phyloP scores from a whole-genome alignment of 345 rosid genomes.

The Carallia pectinifolia region DNA sequence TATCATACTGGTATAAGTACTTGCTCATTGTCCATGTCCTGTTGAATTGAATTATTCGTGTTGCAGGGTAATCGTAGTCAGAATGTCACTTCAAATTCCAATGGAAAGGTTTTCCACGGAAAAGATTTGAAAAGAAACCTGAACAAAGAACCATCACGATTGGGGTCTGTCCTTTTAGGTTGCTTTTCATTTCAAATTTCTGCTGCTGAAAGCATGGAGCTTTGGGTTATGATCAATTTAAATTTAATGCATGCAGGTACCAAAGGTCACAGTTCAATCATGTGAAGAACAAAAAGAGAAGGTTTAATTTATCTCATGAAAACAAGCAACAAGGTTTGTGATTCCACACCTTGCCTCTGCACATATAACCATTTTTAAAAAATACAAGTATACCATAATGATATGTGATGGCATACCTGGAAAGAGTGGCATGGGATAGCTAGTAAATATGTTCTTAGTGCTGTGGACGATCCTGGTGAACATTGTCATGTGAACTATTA shows the following conservation, averaged over 20 bases:
- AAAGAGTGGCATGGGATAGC: too few relatives aligned
- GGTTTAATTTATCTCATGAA: conserved; percentile 39
- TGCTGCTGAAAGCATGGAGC: background rate
- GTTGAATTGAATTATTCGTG: background rate
- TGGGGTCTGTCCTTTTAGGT: conserved; percentile 38
- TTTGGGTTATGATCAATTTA: conserved; percentile 16
- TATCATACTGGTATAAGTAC: background rate
- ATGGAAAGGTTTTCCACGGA: conserved; percentile 35
- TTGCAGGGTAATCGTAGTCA: conserved; percentile 39
- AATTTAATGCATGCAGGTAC: conserved; percentile 39
- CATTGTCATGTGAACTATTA: too few relatives aligned
- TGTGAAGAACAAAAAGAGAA: conserved; percentile 45
- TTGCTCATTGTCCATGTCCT: background rate
- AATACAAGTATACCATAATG: background rate
- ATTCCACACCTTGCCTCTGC: background rate
- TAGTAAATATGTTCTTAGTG: too few relatives aligned
- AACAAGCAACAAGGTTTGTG: conserved; percentile 51
- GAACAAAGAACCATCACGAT: conserved; percentile 31
- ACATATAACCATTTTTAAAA: background rate
- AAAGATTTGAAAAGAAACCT: conserved; percentile 36
- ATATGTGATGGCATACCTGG: background rate
- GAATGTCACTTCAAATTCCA: conserved; percentile 24
- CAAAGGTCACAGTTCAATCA: conserved; percentile 51
- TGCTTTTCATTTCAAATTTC: conserved; percentile 10
- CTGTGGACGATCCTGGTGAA: too few relatives aligned